These are phyloP conservation scores for Mycogone perniciosa DNA, from an alignment of 2,329 filamentous ascomycete species.

Conservation along the genomic window DNA sequence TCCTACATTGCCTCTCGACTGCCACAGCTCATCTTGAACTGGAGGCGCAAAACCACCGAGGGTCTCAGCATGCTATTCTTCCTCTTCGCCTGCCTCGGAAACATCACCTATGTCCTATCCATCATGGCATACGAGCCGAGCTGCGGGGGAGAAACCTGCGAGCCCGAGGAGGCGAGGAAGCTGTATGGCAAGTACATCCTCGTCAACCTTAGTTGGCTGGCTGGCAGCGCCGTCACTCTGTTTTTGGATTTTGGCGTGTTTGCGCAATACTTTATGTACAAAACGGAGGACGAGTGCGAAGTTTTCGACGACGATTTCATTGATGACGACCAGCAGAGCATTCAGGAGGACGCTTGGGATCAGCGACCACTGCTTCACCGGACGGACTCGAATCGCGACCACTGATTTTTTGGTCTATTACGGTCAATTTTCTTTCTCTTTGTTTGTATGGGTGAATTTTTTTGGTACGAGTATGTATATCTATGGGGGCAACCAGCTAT, in stretches of 20 bases:
- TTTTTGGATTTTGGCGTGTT: conserved; percentile 82
- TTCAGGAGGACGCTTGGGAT: conserved; percentile 30
- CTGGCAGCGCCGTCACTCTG: conserved; percentile 83
- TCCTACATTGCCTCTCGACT: conserved; percentile 86
- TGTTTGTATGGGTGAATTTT: not conserved
- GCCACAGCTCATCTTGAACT: conserved; percentile 88
- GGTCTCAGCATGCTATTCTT: conserved; percentile 94
- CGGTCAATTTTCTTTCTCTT: not conserved
- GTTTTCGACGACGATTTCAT: conserved; percentile 21
- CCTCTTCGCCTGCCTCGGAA: conserved; percentile 91
- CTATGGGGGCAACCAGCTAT: not conserved
- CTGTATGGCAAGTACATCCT: conserved; percentile 79
- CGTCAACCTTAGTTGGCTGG: conserved; percentile 85
- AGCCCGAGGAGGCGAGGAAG: conserved; percentile 53
- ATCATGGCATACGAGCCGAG: conserved; percentile 84
- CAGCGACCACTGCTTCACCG: conserved; percentile 33
- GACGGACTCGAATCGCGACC: conserved; percentile 19
- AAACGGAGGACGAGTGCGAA: conserved; percentile 31
- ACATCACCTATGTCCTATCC: conserved; percentile 84
- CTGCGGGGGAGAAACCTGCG: conserved; percentile 53
- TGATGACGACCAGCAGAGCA: conserved; percentile 17
- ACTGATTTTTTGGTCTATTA: not conserved
- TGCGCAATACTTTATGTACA: conserved; percentile 85
- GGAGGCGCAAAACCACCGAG: conserved; percentile 84
- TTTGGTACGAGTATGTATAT: not conserved